Evolutionary conservation across 495 filamentous ascomycete species (phyloP).

Genomic region (Evansstolkia leycettana): DNA sequence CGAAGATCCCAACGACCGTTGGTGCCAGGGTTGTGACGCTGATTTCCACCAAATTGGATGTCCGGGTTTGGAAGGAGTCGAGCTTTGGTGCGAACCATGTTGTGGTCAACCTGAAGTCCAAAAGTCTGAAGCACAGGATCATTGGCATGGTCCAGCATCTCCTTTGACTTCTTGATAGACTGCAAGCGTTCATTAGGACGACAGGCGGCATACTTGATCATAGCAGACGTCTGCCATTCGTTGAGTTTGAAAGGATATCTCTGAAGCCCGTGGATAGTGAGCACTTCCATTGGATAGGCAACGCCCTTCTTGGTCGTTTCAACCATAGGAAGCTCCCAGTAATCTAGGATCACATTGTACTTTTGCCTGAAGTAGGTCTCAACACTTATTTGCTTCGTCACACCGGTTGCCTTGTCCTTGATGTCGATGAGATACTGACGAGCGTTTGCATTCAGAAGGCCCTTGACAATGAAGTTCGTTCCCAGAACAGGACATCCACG

Average conservation of each 20-base stretch:
- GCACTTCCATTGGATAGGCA: constrained; percentile 68
- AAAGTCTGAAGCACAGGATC: constrained; percentile 59
- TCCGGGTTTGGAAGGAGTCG: constrained; percentile 60
- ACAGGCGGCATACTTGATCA: constrained; percentile 78
- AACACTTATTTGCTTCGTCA: constrained; percentile 33
- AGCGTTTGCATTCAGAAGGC: constrained; percentile 42
- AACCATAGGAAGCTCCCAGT: constrained; percentile 53
- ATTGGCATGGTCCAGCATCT: constrained; percentile 49
- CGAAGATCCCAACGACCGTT: constrained; percentile 78
- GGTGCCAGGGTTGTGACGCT: constrained; percentile 39
- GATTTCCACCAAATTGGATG: constrained; percentile 45
- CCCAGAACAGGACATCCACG: constrained; percentile 29
- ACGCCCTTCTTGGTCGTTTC: constrained; percentile 52
- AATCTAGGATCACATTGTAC: constrained; percentile 47
- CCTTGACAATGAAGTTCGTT: constrained; percentile 50
- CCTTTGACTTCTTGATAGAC: constrained; percentile 52
- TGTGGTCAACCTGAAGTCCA: constrained; percentile 49
- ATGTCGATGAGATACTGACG: constrained; percentile 45
- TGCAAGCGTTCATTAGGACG: constrained; percentile 49
- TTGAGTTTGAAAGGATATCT: constrained; percentile 70
- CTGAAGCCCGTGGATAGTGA: constrained; percentile 51
- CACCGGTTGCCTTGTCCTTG: constrained; percentile 35
- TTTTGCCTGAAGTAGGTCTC: constrained; percentile 53
- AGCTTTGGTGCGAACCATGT: constrained; percentile 54
- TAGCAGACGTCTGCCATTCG: constrained; percentile 49